Evolutionary conservation across 345 rosid genomes (phyloP).

Genomic region (Trapa incisa): DNA sequence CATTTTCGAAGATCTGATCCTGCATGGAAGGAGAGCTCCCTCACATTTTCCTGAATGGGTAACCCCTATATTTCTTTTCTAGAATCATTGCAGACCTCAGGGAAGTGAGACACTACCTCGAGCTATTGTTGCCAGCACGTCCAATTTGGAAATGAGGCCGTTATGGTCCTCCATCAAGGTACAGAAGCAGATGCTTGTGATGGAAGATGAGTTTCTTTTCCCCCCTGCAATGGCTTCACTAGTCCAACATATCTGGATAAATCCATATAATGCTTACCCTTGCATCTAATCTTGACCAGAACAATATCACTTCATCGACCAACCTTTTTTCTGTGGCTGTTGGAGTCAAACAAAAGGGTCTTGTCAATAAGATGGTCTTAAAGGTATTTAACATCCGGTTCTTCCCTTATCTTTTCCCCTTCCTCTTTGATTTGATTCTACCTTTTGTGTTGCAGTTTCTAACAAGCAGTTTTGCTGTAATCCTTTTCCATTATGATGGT

Average conservation of each 20-base stretch:
- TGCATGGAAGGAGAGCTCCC: not conserved
- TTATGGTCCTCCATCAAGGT: slow-evolving; percentile 49
- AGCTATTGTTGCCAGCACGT: slow-evolving; percentile 31
- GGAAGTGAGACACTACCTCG: slow-evolving; percentile 48
- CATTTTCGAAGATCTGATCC: not conserved
- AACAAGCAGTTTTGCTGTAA: slow-evolving; percentile 40
- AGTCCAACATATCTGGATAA: not conserved
- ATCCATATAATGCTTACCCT: not conserved
- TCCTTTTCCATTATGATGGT: slow-evolving; percentile 95
- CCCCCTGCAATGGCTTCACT: not conserved
- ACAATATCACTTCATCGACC: slow-evolving; percentile 7
- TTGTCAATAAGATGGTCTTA: slow-evolving; percentile 37
- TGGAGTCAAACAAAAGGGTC: slow-evolving; percentile 48
- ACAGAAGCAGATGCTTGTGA: not conserved
- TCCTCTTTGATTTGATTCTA: not conserved
- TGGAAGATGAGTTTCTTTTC: not conserved
- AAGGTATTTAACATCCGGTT: slow-evolving; percentile 24
- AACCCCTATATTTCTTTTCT: slow-evolving; percentile 10
- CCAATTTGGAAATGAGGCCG: slow-evolving; percentile 52
- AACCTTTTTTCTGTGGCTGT: slow-evolving; percentile 42
- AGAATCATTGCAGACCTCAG: slow-evolving; percentile 35
- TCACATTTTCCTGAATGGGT: not conserved
- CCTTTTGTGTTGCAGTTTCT: slow-evolving; percentile 43
- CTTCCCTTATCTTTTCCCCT: not conserved
- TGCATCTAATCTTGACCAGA: slow-evolving; percentile 18